phyloP scores from a whole-genome alignment of 495 filamentous ascomycete genomes.

The Tuber calosporum region DNA sequence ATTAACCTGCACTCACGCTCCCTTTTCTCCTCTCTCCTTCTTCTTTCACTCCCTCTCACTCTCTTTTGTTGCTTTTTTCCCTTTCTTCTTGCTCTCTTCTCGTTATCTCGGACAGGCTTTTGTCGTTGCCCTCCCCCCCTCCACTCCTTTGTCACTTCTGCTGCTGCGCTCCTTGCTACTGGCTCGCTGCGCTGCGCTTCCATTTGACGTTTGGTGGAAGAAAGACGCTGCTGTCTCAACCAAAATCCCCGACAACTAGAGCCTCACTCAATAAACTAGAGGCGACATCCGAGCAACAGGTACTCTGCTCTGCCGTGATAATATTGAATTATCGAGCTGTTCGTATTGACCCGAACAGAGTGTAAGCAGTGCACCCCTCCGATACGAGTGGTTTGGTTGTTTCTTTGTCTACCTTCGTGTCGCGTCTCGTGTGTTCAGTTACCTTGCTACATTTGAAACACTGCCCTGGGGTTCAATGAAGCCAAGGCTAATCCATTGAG shows the following conservation, averaged over 20 bases:
- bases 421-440: conserved; percentile 12
- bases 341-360: conserved; percentile 11
- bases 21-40: conserved; percentile 16
- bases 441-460: conserved; percentile 17
- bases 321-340: conserved; percentile 11
- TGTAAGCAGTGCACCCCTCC: conserved; percentile 15
- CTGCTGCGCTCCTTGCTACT: conserved; percentile 15
- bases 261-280: conserved; percentile 20
- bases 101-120: conserved; percentile 15
- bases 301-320: conserved; percentile 7
- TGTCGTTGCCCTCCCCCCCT: conserved; percentile 22
- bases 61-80: conserved; percentile 29
- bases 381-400: background rate
- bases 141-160: conserved; percentile 27
- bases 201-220: conserved; percentile 26
- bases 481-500: background rate
- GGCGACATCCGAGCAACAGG: conserved; percentile 17
- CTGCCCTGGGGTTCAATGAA: conserved; percentile 7
- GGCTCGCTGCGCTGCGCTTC: conserved; percentile 27
- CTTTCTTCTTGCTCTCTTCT: conserved; percentile 7
- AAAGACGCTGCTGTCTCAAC: conserved; percentile 38
- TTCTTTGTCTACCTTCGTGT: background rate
- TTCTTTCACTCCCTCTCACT: conserved; percentile 18
- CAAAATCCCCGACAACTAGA: conserved; percentile 18
- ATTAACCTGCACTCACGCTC: conserved; percentile 39